These are phyloP conservation scores for Calamus simplicifolius DNA, from an alignment of 176 grass and related monocot genomes.

Conservation along the genomic window DNA sequence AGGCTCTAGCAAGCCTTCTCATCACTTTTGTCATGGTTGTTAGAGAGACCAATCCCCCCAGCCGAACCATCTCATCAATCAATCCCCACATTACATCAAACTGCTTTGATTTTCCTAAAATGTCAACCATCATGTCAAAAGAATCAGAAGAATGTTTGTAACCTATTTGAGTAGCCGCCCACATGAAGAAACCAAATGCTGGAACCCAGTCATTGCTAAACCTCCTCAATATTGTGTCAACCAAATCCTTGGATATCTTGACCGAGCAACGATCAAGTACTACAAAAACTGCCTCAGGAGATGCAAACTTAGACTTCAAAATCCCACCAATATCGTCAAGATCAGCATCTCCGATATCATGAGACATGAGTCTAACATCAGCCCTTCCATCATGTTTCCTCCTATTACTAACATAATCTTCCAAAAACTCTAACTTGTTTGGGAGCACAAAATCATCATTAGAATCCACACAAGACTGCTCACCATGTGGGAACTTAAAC, in stretches of 20 bases:
- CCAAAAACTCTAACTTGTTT: conserved; percentile 9
- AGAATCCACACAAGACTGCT: conserved; percentile 4
- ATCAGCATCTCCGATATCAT: conserved; percentile 33
- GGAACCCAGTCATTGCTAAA: conserved; percentile 71
- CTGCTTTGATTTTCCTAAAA: conserved; percentile 65
- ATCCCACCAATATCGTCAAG: conserved; percentile 44
- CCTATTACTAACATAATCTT: conserved; percentile 4
- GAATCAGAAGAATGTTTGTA: conserved; percentile 39
- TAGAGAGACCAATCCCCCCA: conserved; percentile 47
- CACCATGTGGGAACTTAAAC: conserved; percentile 48
- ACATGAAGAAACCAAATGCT: conserved; percentile 76
- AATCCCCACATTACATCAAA: conserved; percentile 72
- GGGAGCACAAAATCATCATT: conserved; percentile 61
- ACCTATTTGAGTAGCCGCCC: conserved; percentile 40
- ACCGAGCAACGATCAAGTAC: conserved; percentile 45
- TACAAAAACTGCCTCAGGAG: conserved; percentile 50
- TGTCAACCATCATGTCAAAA: conserved; percentile 58
- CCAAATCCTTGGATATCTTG: conserved; percentile 34
- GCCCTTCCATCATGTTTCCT: not conserved
- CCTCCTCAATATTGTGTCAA: conserved; percentile 45
- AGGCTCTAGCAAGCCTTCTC: conserved; percentile 70
- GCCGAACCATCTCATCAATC: conserved; percentile 46
- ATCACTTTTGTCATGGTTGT: conserved; percentile 64
- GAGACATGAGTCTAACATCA: not conserved
- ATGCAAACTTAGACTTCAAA: conserved; percentile 36